phyloP scores from a whole-genome alignment of 2,329 filamentous ascomycete species.

The Ophiostoma angusticollis region DNA sequence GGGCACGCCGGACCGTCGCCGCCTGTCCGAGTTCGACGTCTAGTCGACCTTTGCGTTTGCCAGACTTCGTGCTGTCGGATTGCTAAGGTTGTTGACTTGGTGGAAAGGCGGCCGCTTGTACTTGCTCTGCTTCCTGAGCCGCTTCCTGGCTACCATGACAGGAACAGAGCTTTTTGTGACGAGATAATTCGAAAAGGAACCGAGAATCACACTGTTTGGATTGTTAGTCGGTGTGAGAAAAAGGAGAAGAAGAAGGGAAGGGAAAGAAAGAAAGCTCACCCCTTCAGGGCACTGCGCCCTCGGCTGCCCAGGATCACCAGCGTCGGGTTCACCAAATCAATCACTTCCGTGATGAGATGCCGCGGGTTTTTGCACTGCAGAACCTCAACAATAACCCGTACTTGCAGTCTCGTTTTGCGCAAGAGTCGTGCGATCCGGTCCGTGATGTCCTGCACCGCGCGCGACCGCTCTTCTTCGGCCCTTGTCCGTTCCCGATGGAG shows the following conservation, averaged over 20 bases:
- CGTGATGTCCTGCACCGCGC: conserved; percentile 73
- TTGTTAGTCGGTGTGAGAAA: conserved; percentile 3
- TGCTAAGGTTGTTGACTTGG: conserved; percentile 70
- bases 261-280: conserved; percentile 41
- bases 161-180: conserved; percentile 94
- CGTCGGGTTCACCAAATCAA: conserved; percentile 83
- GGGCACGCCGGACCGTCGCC: background rate
- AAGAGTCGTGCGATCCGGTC: conserved; percentile 73
- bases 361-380: conserved; percentile 97
- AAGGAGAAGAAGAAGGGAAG: background rate
- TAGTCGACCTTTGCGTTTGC: conserved; percentile 66
- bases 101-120: conserved; percentile 58
- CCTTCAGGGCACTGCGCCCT: conserved; percentile 83
- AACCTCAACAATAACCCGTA: conserved; percentile 87
- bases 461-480: conserved; percentile 65
- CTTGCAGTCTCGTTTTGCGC: conserved; percentile 82
- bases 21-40: no score
- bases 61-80: conserved; percentile 52
- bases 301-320: conserved; percentile 86
- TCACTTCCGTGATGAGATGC: conserved; percentile 92
- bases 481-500: conserved; percentile 39
- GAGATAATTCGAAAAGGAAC: conserved; percentile 94
- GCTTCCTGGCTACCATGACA: conserved; percentile 94
- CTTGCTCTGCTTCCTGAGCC: conserved; percentile 74
- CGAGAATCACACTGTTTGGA: conserved; percentile 63